A percentile compares a stretch with the other conserved stretches of the same genome.
These are phyloP conservation scores for Vaccinium corymbosum DNA, from an alignment of 148 eudicot genomes.

Conservation along the genomic window DNA sequence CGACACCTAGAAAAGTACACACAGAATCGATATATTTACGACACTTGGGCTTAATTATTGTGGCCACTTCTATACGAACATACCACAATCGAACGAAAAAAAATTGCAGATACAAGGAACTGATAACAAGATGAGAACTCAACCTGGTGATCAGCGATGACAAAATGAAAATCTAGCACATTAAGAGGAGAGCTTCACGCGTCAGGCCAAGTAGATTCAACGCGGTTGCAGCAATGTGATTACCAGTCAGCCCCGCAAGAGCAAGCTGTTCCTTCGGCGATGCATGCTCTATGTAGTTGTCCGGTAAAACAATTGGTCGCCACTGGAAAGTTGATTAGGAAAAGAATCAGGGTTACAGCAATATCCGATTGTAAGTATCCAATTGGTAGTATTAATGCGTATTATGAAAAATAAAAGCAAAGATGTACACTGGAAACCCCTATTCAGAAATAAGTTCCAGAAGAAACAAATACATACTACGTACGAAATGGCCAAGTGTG, in stretches of 20 bases:
- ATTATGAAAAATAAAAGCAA: neutral
- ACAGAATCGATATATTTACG: neutral
- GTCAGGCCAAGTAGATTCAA: slow-evolving; percentile 80
- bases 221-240: slow-evolving; percentile 93
- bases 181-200: slow-evolving; percentile 85
- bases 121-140: neutral
- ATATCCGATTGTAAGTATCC: neutral
- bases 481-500: neutral
- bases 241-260: slow-evolving; percentile 70
- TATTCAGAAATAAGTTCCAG: neutral
- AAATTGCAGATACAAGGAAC: neutral
- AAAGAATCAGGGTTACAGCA: neutral
- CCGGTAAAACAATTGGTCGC: slow-evolving; percentile 89
- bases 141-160: neutral
- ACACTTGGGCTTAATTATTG: neutral
- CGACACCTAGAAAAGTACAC: too few species aligned
- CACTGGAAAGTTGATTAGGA: slow-evolving; percentile 44
- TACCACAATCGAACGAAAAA: neutral
- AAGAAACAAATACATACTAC: neutral
- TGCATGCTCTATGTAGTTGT: slow-evolving; percentile 75
- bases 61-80: neutral
- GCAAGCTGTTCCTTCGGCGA: slow-evolving; percentile 70
- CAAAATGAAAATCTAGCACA: slow-evolving; percentile 39
- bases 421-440: neutral
- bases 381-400: neutral